Evolutionary conservation across 2,329 filamentous ascomycete genomes (phyloP), one percentile per base, ranked within the genome.

Genomic region (Fusarium sacchari): DNA sequence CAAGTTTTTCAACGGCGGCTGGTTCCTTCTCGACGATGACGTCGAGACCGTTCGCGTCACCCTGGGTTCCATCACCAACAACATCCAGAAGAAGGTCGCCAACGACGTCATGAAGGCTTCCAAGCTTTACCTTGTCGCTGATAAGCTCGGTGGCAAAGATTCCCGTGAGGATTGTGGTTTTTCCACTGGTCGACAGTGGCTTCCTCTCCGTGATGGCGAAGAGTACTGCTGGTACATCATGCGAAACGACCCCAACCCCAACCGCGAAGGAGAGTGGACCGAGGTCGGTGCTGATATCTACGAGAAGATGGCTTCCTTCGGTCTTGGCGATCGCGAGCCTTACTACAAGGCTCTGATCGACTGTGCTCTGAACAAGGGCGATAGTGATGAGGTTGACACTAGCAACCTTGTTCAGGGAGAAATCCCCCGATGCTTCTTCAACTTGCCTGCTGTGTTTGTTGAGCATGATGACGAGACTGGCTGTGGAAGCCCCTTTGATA

Each of bases 201-300:
- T 75, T 4, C 20, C 52, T 0, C 62, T 75, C 6, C 63, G 58
- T 18, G 46, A 64, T 0, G 73, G 60, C 0, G 60, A 74, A 3
- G 67, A 75, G 17, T 71, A 75, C 46, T 75, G 73, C 60, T 75
- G 66, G 39, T 75, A 75, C 20, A 71, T 75, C 12, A 72, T 72
- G 73, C 57, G 63, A 5, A 69, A 75, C 13, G 43, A 65, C 3
- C 57, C 66, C 5, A 49, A 71, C 42, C 52, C 40, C 4, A 68
- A 43, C 36, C 42, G 60, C 4, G 22, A 50, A 1, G 57, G 60
- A 1, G 60, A 42, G 9, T 68, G 57, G 69, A 26, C 42, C 3
- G 72, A 75, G 8, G 70, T 60, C 3, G 50, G 17, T 0, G 34
- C 32, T 3, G 73, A 65, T 1, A 74, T 75, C 13, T 75, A 75